Base-by-base conservation (phyloP, 1,284 basidiomycete species). In the Ustilago lituana region DNA sequence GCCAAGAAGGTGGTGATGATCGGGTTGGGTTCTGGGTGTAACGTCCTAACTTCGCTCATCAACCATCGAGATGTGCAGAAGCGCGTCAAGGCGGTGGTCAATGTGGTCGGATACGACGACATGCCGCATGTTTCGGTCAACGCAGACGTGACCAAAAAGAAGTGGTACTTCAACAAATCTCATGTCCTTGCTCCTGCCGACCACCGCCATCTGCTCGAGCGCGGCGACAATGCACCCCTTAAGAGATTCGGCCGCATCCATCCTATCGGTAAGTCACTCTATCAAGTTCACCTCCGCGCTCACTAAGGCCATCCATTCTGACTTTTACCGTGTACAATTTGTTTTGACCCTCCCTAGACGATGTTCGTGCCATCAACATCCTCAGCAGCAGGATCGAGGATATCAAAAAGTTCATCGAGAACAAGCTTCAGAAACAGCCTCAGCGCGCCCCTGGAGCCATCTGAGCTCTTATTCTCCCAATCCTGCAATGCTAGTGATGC, bases 21-120 rank as follows among this genome's bases (percentile, higher is more conserved):
- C 39, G 93, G 93, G 1, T 91, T 94, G 74, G 93, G 93, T 4
- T 87, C 88, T 0, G 94, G 91, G 0, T 92, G 90, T 73, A 85
- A 87, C 24, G 86, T 89, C 1, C 73, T 96, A 49, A 88, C 91
- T 83, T 86, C 89, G 29, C 85, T 97, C 31, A 84, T 96, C 29
- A 86, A 88, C 36, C 79, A 86, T 23, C 87, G 80, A 5, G 43
- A 32, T 17, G 37, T 55, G 20, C 36, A 54, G 24, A n/a, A n/a
- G n/a, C 43, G 61, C 29, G 66, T 76, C 9, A 15, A 14, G 23
- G 75, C 73, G n/a, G 38, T 74, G 9, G 60, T 74, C 17, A 64
- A 70, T 46, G 57, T 77, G 8, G 52, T 77, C n/a, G 75, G 66
- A 10, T 59, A 68, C 41, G 47, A 63, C 20, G 36, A 47, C 7